phyloP scores from a whole-genome alignment of 2,329 filamentous ascomycete genomes.

The Colletotrichum eleusines region DNA sequence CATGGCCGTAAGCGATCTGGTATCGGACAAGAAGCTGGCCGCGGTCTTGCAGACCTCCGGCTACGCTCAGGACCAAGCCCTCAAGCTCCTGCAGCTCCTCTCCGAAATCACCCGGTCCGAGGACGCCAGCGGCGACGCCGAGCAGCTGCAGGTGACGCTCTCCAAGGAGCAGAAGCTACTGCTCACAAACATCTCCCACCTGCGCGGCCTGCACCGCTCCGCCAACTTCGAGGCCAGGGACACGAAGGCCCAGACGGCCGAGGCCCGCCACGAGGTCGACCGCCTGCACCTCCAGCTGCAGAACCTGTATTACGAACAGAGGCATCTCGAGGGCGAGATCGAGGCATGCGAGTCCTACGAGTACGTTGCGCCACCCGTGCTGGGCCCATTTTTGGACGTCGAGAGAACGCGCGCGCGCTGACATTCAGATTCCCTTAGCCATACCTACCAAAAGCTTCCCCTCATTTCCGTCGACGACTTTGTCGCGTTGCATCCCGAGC shows the following conservation, averaged over 20 bases:
- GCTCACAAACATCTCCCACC: slow-evolving; percentile 80
- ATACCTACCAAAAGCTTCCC: slow-evolving; percentile 88
- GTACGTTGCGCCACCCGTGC: slow-evolving; percentile 58
- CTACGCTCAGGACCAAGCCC: slow-evolving; percentile 78
- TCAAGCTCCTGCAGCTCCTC: slow-evolving; percentile 70
- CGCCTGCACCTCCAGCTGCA: slow-evolving; percentile 91
- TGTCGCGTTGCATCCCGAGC: slow-evolving; percentile 79
- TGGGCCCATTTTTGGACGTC: not conserved
- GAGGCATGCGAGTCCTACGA: slow-evolving; percentile 90
- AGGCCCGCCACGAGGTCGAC: slow-evolving; percentile 91
- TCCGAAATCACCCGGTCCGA: slow-evolving; percentile 58
- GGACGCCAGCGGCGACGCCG: slow-evolving; percentile 54
- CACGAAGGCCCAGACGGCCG: slow-evolving; percentile 87
- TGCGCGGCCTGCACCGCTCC: slow-evolving; percentile 85
- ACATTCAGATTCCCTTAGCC: slow-evolving; percentile 61
- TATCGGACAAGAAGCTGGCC: slow-evolving; percentile 65
- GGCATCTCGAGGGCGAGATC: slow-evolving; percentile 91
- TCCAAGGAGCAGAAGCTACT: slow-evolving; percentile 85
- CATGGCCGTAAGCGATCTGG: slow-evolving; percentile 56
- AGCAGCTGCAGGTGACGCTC: slow-evolving; percentile 68
- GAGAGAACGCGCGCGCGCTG: slow-evolving; percentile 46
- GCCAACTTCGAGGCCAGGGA: slow-evolving; percentile 85
- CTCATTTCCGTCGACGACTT: slow-evolving; percentile 89
- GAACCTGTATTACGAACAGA: slow-evolving; percentile 96
- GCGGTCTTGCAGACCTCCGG: slow-evolving; percentile 79